These are phyloP conservation scores for Penicillium brevicompactum DNA, from an alignment of 2,329 filamentous ascomycete genomes.

Conservation along the genomic window DNA sequence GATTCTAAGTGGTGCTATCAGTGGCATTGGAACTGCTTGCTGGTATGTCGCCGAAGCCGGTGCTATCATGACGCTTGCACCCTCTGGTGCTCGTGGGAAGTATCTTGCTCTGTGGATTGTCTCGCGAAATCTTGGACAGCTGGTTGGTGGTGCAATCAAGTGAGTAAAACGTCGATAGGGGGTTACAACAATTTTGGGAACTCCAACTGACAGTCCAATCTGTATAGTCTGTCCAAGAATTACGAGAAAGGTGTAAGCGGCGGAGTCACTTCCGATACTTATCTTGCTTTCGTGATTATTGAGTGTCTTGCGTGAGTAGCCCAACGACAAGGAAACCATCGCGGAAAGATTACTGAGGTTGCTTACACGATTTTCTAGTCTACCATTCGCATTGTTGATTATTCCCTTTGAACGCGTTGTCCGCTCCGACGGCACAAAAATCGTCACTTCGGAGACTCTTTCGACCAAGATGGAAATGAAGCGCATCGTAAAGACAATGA, in stretches of 20 bases:
- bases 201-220: neutral
- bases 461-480: conserved; percentile 44
- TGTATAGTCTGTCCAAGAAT: conserved; percentile 40
- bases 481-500: conserved; percentile 43
- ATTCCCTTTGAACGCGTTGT: conserved; percentile 50
- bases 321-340: neutral
- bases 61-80: conserved; percentile 53
- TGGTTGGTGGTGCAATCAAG: conserved; percentile 52
- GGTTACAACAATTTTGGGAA: neutral
- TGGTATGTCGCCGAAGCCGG: conserved; percentile 55
- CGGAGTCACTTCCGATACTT: conserved; percentile 49
- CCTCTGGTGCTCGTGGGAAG: conserved; percentile 50
- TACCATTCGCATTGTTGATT: conserved; percentile 52
- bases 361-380: conserved; percentile 14
- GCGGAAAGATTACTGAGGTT: neutral
- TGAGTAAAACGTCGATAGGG: conserved; percentile 23
- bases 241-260: conserved; percentile 38
- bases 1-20: conserved; percentile 43
- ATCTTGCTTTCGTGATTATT: conserved; percentile 52
- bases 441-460: conserved; percentile 45
- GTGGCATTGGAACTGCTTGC: conserved; percentile 46
- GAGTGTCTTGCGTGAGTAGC: conserved; percentile 45
- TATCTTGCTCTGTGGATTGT: conserved; percentile 54
- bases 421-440: conserved; percentile 49
- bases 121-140: conserved; percentile 49